A percentile compares a stretch with the other conserved stretches of the same genome.
Conservation (phyloP, 768 basidiomycete species). For the Pleurotus salmoneostramineus region DNA sequence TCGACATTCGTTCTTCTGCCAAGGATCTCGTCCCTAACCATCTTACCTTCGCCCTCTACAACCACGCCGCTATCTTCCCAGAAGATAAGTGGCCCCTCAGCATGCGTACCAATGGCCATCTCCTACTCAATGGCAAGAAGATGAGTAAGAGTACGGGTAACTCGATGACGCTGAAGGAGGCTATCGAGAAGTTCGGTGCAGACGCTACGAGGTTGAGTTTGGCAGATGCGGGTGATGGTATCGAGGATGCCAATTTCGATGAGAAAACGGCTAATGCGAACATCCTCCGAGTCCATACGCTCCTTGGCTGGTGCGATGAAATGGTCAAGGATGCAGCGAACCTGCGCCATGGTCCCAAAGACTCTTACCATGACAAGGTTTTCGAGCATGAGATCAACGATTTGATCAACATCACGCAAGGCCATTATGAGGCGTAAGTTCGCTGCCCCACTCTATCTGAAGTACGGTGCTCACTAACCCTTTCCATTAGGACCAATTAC, state of each 20-base stretch:
- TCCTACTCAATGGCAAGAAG: conserved; percentile 97
- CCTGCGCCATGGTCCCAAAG: conserved; percentile 69
- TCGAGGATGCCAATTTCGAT: conserved; percentile 99
- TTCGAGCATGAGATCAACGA: conserved; percentile 92
- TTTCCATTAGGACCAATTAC: conserved; percentile 72
- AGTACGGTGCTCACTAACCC: neutral
- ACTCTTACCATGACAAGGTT: conserved; percentile 79
- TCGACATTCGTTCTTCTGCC: conserved; percentile 96
- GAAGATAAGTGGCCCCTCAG: conserved; percentile 86
- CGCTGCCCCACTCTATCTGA: neutral
- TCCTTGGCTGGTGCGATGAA: conserved; percentile 94
- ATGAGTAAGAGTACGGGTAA: conserved; percentile 99
- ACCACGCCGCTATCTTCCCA: conserved; percentile 93
- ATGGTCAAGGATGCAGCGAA: conserved; percentile 68
- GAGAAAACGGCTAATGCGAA: conserved; percentile 97
- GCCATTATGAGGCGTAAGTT: conserved; percentile 77
- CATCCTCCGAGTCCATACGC: conserved; percentile 87
- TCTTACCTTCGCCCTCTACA: conserved; percentile 90
- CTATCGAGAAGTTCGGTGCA: conserved; percentile 93
- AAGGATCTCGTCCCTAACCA: conserved; percentile 97
- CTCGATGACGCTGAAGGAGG: conserved; percentile 84
- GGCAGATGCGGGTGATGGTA: conserved; percentile 95
- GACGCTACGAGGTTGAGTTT: conserved; percentile 89
- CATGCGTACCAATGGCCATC: conserved; percentile 93
- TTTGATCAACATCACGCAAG: conserved; percentile 77